These are phyloP conservation scores for Musa itinerans DNA, from an alignment of 176 grass and related monocot genomes.

Conservation along the genomic window DNA sequence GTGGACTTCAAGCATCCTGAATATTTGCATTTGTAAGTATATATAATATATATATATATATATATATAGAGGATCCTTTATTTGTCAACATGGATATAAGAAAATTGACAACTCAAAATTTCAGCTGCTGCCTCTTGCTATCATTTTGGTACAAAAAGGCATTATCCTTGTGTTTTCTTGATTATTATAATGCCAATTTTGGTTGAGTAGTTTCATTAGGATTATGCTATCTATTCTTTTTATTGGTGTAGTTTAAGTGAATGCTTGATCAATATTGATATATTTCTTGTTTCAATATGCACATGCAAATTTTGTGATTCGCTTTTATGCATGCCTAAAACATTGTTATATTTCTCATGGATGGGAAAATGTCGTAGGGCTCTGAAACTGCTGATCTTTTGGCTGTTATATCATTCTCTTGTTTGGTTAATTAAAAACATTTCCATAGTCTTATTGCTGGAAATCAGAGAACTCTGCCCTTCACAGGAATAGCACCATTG, in stretches of 20 bases:
- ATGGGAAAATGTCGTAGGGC: neutral
- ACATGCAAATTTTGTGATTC: neutral
- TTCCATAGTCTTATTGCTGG: neutral
- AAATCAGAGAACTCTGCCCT: slow-evolving; percentile 12
- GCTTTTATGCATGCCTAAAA: neutral
- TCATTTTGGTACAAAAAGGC: no score
- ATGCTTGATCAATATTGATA: neutral
- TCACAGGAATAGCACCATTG: slow-evolving; percentile 66
- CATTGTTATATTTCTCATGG: no score
- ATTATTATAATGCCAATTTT: neutral
- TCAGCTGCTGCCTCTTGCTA: no score
- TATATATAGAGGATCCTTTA: neutral
- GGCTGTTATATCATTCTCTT: neutral
- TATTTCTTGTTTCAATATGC: neutral
- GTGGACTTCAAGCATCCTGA: neutral
- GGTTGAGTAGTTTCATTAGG: neutral
- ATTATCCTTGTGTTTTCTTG: neutral
- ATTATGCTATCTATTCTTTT: neutral
- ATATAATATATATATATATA: neutral
- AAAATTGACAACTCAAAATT: no score
- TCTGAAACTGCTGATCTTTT: neutral
- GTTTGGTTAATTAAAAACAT: neutral
- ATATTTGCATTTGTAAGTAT: neutral
- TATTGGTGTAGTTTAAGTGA: neutral
- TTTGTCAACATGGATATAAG: neutral